Evolutionary conservation across 176 grass and related monocot species (phyloP).

Genomic region (Triticum monococcum): DNA sequence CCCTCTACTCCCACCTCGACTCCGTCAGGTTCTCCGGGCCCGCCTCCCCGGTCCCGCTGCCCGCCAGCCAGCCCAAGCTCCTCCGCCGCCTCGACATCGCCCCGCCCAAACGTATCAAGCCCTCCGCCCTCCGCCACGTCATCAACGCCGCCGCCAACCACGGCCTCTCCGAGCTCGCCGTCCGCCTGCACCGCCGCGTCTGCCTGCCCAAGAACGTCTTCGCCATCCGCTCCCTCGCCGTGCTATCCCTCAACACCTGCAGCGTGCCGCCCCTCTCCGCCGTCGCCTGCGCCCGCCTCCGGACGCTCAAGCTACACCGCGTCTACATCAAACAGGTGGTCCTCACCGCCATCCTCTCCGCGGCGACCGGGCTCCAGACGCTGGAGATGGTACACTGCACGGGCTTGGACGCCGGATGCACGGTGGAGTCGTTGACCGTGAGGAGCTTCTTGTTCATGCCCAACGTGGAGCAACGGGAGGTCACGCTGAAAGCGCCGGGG

Average conservation of each 20-base stretch:
- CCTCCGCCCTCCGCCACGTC: conserved; percentile 20
- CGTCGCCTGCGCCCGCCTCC: conserved; percentile 16
- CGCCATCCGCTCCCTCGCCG: conserved; percentile 24
- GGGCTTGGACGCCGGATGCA: conserved; percentile 9
- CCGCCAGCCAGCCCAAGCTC: neutral
- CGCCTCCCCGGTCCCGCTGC: neutral
- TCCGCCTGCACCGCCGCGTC: conserved; percentile 24
- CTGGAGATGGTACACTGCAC: conserved; percentile 28
- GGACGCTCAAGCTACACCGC: conserved; percentile 39
- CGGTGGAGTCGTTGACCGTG: conserved; percentile 33
- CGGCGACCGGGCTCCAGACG: conserved; percentile 32
- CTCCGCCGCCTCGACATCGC: conserved; percentile 42
- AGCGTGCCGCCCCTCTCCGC: neutral
- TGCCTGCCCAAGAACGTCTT: conserved; percentile 14
- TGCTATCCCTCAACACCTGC: conserved; percentile 35
- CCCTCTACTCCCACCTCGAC: neutral
- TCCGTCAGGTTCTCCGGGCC: conserved; percentile 26
- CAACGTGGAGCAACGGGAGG: neutral
- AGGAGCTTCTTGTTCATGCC: conserved; percentile 34
- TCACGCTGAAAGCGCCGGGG: neutral
- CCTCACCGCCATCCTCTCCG: conserved; percentile 10
- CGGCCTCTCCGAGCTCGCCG: conserved; percentile 31
- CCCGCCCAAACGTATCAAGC: neutral
- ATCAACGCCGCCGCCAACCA: conserved; percentile 25
- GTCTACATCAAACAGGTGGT: conserved; percentile 27